Evolutionary conservation across 352 stramenopile genomes (phyloP), one percentile per base, ranked within the genome.

Genomic region (Phytophthora aleatoria): DNA sequence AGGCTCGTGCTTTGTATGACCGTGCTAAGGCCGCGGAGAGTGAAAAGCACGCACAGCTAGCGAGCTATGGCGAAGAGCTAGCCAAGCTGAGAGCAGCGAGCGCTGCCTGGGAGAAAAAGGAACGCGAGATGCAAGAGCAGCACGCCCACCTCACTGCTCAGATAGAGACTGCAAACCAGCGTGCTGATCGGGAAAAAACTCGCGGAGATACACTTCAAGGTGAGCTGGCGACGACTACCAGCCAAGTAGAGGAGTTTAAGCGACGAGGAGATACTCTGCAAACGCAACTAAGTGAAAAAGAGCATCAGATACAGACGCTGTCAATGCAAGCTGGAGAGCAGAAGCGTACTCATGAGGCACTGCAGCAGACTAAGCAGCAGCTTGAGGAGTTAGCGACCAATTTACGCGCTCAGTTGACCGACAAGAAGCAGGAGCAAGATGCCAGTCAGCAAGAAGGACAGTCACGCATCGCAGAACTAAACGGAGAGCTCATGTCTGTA

Each of bases 1-100:
- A 93, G 50, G 83, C 87, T 20, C 79, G 81, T n/a, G 50, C 76
- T 15, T 76, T 77, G n/a, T 93, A 84, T 76, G 81, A 93, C 15
- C 83, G 81, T 35, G 83, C 83, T 0, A 95, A 92, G 53, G 74
- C 84, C 45, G 79, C 69, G 3, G 83, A 95, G 39, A 79, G 81
- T 31, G 85, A 92, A 54, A 95, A 93, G 53, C 83, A 93, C 49
- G 82, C 89, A 48, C 82, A 92, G 30, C 55, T 93, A 13, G 82
- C 79, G 8, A 86, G 90, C n/a, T 73, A 90, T 4, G 72, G 87
- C 15, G 79, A 88, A 39, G 83, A 95, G 35, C 67, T 92, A n/a
- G 67, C 73, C 5, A 72, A 78, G 28, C 43, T 91, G 3, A 89
- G 83, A 64, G 64, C 78, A 44, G 67, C 75, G 11, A 87, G 74